These are phyloP conservation scores for Chalciporus pseudorubinellus DNA, from an alignment of 768 basidiomycete species.

Conservation along the genomic window DNA sequence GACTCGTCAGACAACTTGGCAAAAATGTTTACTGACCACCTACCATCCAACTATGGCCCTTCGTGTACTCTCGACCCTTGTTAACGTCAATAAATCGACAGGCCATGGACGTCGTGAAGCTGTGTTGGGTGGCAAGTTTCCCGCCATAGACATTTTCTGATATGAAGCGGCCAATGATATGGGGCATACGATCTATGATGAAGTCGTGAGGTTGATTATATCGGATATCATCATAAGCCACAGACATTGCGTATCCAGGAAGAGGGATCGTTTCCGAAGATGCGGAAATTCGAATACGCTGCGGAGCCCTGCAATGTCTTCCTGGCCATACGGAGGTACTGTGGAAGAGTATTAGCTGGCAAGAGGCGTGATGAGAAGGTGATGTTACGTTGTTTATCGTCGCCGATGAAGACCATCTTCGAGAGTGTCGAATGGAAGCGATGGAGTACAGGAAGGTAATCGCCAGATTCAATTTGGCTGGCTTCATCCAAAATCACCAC, in stretches of 20 bases:
- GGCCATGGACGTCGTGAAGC: slow-evolving; percentile 31
- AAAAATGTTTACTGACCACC: neutral
- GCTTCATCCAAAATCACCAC: slow-evolving; percentile 48
- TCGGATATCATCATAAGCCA: neutral
- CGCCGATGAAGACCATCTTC: slow-evolving; percentile 41
- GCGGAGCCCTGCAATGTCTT: slow-evolving; percentile 58
- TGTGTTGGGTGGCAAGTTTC: slow-evolving; percentile 57
- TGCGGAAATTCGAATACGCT: slow-evolving; percentile 76
- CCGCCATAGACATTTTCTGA: slow-evolving; percentile 61
- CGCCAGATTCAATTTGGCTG: slow-evolving; percentile 43
- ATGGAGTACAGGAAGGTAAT: slow-evolving; percentile 38
- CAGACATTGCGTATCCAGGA: slow-evolving; percentile 76
- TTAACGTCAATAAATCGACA: slow-evolving; percentile 41
- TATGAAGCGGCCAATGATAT: slow-evolving; percentile 68
- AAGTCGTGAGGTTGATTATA: neutral
- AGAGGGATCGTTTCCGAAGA: slow-evolving; percentile 44
- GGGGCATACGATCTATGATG: slow-evolving; percentile 74
- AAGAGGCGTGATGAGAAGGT: neutral
- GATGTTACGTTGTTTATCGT: slow-evolving; percentile 36
- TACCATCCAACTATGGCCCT: slow-evolving; percentile 38
- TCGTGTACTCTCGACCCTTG: slow-evolving; percentile 29
- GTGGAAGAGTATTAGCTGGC: slow-evolving; percentile 1
- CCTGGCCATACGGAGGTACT: slow-evolving; percentile 82
- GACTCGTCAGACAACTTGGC: slow-evolving; percentile 4
- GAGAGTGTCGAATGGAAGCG: slow-evolving; percentile 25